Conservation (phyloP, 805 yeast genomes). For the Cyberlindnera euphorbiiphila region DNA sequence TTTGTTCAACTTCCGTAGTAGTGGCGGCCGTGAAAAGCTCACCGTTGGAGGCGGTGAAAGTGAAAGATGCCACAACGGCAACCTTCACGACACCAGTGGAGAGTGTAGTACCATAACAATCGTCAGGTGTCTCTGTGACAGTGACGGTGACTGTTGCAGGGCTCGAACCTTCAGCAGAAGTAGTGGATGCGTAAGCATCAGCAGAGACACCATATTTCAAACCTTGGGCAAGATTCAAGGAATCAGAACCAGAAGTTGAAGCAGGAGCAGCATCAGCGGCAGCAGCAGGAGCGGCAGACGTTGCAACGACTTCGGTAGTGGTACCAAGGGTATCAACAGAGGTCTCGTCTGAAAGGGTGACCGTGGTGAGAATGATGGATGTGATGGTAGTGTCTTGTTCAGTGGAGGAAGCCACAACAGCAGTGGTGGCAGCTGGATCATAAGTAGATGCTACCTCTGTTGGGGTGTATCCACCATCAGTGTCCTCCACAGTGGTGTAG, state of each 20-base stretch:
- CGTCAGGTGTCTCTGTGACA: slow-evolving; percentile 23
- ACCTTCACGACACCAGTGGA: slow-evolving; percentile 17
- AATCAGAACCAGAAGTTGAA: background rate
- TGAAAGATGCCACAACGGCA: slow-evolving; percentile 25
- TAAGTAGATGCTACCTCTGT: slow-evolving; percentile 13
- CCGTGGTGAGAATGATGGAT: slow-evolving; percentile 36
- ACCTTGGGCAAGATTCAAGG: background rate
- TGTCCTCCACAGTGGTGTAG: slow-evolving; percentile 50
- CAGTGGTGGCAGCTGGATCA: slow-evolving; percentile 8
- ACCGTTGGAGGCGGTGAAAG: slow-evolving; percentile 26
- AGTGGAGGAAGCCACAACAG: slow-evolving; percentile 6
- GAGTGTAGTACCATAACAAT: slow-evolving; percentile 14
- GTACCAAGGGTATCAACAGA: slow-evolving; percentile 33
- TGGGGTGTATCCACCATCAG: slow-evolving; percentile 49
- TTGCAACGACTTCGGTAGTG: slow-evolving; percentile 18
- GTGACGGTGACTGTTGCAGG: slow-evolving; percentile 23
- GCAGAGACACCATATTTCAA: slow-evolving; percentile 8
- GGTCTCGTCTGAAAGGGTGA: slow-evolving; percentile 33
- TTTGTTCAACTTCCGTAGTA: slow-evolving; percentile 26
- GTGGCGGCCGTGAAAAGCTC: slow-evolving; percentile 22
- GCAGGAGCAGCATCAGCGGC: slow-evolving; percentile 7
- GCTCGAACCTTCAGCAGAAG: slow-evolving; percentile 2
- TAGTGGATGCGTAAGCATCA: slow-evolving; percentile 1
- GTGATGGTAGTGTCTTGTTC: slow-evolving; percentile 38
- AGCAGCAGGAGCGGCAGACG: slow-evolving; percentile 17